These are phyloP conservation scores for Monilinia vaccinii-corymbosi DNA, from an alignment of 2,329 filamentous ascomycete genomes.

Conservation along the genomic window DNA sequence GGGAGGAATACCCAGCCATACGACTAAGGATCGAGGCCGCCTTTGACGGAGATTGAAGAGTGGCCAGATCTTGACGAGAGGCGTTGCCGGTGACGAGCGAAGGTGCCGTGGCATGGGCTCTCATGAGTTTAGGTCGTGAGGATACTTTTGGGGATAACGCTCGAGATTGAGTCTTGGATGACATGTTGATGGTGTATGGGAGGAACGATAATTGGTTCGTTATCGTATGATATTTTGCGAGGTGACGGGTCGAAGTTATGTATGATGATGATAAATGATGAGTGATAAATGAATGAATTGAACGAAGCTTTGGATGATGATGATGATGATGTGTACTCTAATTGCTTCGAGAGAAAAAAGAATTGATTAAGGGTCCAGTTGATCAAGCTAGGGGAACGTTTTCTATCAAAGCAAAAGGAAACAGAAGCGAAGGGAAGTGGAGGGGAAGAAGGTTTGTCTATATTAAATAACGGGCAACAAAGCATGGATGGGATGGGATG, in stretches of 20 bases:
- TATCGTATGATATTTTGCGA: background rate
- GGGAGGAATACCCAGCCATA: constrained; percentile 42
- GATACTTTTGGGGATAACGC: constrained; percentile 34
- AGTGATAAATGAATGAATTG: background rate
- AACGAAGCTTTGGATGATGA: background rate
- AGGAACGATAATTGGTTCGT: background rate
- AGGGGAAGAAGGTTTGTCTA: background rate
- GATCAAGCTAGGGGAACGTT: background rate
- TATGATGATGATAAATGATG: background rate
- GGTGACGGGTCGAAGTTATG: background rate
- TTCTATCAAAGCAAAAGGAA: background rate
- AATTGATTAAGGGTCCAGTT: background rate
- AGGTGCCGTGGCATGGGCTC: constrained; percentile 47
- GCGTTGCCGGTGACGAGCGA: constrained; percentile 48
- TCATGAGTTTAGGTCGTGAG: constrained; percentile 42
- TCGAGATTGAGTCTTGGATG: constrained; percentile 30
- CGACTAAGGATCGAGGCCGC: constrained; percentile 47
- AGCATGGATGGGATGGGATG: no score
- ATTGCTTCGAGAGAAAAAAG: background rate
- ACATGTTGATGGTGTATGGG: constrained; percentile 25
- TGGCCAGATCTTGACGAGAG: constrained; percentile 42
- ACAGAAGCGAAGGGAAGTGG: background rate
- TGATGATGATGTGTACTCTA: background rate
- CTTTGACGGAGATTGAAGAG: constrained; percentile 39
- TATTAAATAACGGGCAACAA: constrained; percentile 2